Base-by-base conservation (phyloP, 306 rosid genomes). In the Dicorynia guianensis region DNA sequence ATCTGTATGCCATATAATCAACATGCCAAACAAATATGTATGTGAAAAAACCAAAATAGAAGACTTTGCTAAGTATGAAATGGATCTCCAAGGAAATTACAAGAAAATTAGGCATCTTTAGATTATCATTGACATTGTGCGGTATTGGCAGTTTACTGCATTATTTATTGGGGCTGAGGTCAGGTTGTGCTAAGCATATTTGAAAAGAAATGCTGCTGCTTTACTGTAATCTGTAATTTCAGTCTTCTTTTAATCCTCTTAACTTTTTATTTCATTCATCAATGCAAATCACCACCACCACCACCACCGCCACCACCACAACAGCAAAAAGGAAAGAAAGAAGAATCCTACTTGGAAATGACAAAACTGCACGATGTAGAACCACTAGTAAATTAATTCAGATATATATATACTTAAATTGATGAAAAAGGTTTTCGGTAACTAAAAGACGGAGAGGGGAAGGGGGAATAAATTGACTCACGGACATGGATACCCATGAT, bases 401-500 rank as follows among this genome's bases (percentile, higher is more conserved):
- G 40, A 11, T 42, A 5, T 17, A 63, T 11, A 40, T 47, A n/a
- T n/a, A n/a, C 17, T 19, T 43, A 64, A 15, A 43, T 25, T 43
- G 19, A 13, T 12, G 15, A 67, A 50, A 66, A 47, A 64, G 40
- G 20, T 33, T 36, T 19, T 9, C 17, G 35, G 50, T 10, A 15
- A n/a, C 18, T 20, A 49, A 58, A 56, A 49, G 11, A 30, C 25
- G 40, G 15, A 40, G 46, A 50, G 53, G 35, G 47, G 48, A 54
- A 74, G 36, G 64, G 54, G 33, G 19, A 39, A 68, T 43, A 71
- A 35, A 59, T 60, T 43, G 59, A 60, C 61, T 60, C 67, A 53
- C 18, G 25, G n/a, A 57, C 30, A 35, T 71, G 48, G 44, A 50
- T 62, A 64, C 35, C 58, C 49, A 53, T 3, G 5, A 74, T 67